Percentiles rank a stretch among this genome's conserved stretches.
Evolutionary conservation across 2,329 filamentous ascomycete species (phyloP).

Genomic region (Pseudogymnoascus sp.): DNA sequence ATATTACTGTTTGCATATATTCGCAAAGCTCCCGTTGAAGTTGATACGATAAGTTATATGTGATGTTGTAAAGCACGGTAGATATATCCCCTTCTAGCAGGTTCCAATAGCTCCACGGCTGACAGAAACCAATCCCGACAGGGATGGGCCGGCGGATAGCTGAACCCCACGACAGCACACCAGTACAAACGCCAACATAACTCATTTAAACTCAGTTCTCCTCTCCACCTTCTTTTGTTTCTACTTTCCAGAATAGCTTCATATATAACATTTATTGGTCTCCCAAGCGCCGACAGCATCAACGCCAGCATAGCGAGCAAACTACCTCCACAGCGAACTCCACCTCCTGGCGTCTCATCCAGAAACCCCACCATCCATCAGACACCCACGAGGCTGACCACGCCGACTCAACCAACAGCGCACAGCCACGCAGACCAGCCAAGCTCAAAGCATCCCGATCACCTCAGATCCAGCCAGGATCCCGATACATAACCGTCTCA

Average conservation of each 20-base stretch:
- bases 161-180: constrained; percentile 1
- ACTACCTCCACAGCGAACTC: not conserved
- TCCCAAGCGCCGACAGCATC: not conserved
- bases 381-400: not conserved
- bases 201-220: not conserved
- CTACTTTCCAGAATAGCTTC: not conserved
- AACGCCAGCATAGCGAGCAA: not conserved
- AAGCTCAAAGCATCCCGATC: not conserved
- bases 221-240: not conserved
- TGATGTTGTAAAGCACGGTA: not conserved
- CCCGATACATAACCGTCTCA: not conserved
- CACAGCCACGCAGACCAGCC: not conserved
- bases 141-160: not conserved
- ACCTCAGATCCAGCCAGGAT: not conserved
- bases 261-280: not conserved
- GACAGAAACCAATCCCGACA: not conserved
- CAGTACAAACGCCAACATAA: not conserved
- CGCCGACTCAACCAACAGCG: not conserved
- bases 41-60: not conserved
- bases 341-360: not conserved
- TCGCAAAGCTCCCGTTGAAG: not conserved
- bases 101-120: not conserved
- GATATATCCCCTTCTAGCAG: not conserved
- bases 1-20: not conserved
- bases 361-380: not conserved